Percentiles rank a stretch among this genome's conserved stretches.
phyloP scores from a whole-genome alignment of 2,329 filamentous ascomycete species.

The Chlorencoelia australis region DNA sequence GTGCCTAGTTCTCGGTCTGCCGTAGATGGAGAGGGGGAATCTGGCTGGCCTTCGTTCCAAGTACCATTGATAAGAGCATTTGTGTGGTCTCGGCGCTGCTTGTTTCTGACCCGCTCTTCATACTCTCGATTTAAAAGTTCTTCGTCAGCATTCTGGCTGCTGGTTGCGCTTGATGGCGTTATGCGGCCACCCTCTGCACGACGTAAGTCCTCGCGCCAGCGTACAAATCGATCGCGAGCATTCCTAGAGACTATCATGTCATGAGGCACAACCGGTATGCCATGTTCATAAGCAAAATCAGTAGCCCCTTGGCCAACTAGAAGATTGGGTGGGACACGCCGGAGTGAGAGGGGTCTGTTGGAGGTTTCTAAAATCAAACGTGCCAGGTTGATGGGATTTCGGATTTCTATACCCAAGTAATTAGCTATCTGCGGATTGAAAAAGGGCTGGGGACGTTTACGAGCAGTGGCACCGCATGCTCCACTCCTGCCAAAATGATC shows the following conservation, averaged over 20 bases:
- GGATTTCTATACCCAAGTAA: constrained; percentile 54
- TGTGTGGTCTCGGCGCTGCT: constrained; percentile 37
- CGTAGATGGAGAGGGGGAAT: constrained; percentile 37
- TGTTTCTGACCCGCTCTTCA: constrained; percentile 21
- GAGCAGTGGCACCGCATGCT: constrained; percentile 80
- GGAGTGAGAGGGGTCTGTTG: constrained; percentile 66
- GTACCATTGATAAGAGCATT: constrained; percentile 45
- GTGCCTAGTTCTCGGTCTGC: constrained; percentile 11
- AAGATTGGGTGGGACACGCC: constrained; percentile 85
- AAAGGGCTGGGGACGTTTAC: constrained; percentile 36
- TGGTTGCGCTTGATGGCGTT: constrained; percentile 20
- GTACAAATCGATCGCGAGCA: constrained; percentile 66
- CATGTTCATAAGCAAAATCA: constrained; percentile 73
- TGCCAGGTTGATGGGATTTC: constrained; percentile 84
- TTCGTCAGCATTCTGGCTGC: constrained; percentile 18
- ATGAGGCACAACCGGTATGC: constrained; percentile 62
- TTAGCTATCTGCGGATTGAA: neutral
- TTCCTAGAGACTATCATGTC: constrained; percentile 71
- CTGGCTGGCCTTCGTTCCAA: constrained; percentile 54
- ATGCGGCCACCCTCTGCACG: constrained; percentile 41
- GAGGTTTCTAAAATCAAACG: constrained; percentile 73
- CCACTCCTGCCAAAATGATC: constrained; percentile 87
- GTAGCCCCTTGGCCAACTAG: constrained; percentile 78
- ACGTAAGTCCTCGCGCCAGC: constrained; percentile 68
- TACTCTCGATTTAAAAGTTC: constrained; percentile 18